These are phyloP conservation scores for Fusarium penzigii DNA, from an alignment of 2,329 filamentous ascomycete species.

Conservation along the genomic window DNA sequence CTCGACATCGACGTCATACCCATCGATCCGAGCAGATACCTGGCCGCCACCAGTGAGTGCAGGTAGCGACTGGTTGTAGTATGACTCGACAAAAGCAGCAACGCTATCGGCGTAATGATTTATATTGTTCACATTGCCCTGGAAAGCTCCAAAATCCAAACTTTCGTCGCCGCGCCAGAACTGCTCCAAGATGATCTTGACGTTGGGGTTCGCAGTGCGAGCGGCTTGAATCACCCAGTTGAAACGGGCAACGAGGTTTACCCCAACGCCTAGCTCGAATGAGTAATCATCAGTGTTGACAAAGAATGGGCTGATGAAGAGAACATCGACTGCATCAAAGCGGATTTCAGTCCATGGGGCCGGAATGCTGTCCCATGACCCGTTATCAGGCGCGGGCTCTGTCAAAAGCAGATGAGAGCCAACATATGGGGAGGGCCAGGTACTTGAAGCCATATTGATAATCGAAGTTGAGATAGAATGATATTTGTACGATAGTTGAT, in stretches of 20 bases:
- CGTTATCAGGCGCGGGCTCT: not conserved
- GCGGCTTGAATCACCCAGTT: conserved; percentile 4
- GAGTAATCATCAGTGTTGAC: not conserved
- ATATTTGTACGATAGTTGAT: too few relatives aligned
- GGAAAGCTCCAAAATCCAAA: not conserved
- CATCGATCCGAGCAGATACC: conserved; percentile 4
- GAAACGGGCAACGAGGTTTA: conserved; percentile 1
- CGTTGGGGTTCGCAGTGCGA: conserved; percentile 5
- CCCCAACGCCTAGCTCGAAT: not conserved
- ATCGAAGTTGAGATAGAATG: too few relatives aligned
- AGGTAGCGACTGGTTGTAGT: not conserved
- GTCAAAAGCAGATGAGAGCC: conserved; percentile 1
- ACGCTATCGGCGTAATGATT: conserved; percentile 2
- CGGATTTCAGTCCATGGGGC: not conserved
- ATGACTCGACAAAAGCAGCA: not conserved
- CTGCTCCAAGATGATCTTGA: conserved; percentile 6
- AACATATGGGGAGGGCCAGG: not conserved
- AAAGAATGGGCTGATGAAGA: conserved; percentile 7
- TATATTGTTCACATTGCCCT: not conserved
- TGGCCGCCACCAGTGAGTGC: not conserved
- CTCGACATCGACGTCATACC: conserved; percentile 6
- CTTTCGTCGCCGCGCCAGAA: not conserved
- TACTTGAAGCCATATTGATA: not conserved
- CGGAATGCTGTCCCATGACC: conserved; percentile 3
- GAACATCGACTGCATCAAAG: conserved; percentile 6